Base-by-base conservation (phyloP, 129 eudicot species). In the Daucus carota region DNA sequence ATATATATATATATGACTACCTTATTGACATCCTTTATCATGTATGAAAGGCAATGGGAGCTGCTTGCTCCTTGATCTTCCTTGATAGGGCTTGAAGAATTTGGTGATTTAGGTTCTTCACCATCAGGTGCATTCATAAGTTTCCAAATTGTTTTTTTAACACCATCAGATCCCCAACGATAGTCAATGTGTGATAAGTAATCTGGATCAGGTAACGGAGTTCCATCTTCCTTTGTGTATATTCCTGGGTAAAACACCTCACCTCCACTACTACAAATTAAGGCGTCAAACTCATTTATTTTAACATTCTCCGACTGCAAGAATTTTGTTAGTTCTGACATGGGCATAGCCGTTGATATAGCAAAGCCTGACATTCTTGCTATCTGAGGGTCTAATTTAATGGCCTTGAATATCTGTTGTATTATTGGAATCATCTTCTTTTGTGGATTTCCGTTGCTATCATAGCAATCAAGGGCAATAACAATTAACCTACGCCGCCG, bases 101-200 rank as follows among this genome's bases (percentile, higher is more conserved):
- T 59, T 3, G 22, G 57, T 46, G 88, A 42, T 76, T 83, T 81
- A 18, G 42, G 79, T 31, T 74, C 85, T 72, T 44, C 73, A 36
- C 73, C 86, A 75, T 90, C 96, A n/a, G 76, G 69, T 41, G 86
- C 67, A 81, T 85, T 84, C 95, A 90, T 86, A 73, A 93, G 72
- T 79, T 85, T 90, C 88, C 87, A 87, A 73, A 88, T 79, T 24
- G 98, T 93, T 79, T 84, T 93, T 80, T 83, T 90, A 24, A 93
- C 69, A 15, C 98, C 98, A 70, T 88, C 96, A 28, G 80, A 80
- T 70, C 98, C 98, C 98, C 98, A 93, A n/a, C 98, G 85, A 32
- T 88, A 88, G 31, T 93, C 98, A 45, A 90, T 86, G 77, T 93
- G 98, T 28, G 89, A 74, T 12, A 89, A 80, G 72, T 93, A 90